Evolutionary conservation across 139 green algal species (phyloP).

Genomic region (Volvox africanus): DNA sequence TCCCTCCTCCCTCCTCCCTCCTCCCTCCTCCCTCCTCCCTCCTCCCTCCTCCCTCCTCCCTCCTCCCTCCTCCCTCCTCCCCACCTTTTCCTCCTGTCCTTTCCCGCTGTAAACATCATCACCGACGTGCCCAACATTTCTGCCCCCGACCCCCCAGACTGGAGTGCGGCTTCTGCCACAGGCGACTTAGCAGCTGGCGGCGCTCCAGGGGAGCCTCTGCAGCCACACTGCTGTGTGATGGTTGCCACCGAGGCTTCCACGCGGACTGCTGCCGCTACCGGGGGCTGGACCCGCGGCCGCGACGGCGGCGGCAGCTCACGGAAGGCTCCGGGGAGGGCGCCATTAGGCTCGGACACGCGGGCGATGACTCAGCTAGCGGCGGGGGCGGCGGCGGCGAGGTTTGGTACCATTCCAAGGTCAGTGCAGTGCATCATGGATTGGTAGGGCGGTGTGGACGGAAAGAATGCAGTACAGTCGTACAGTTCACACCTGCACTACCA

Average conservation of each 20-base stretch:
- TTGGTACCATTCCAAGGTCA: conserved; percentile 33
- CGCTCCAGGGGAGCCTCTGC: no score
- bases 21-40: not conserved
- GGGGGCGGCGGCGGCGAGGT: not conserved
- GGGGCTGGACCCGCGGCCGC: not conserved
- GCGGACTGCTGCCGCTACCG: conserved; percentile 25
- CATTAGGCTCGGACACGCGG: no score
- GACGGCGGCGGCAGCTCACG: not conserved
- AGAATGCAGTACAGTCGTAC: no score
- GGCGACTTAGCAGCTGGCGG: not conserved
- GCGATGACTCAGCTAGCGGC: not conserved
- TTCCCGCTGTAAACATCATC: not conserved
- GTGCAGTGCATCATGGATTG: no score
- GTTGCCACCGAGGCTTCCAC: conserved; percentile 45
- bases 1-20: not conserved
- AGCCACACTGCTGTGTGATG: conserved; percentile 10
- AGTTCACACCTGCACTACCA: no score
- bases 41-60: not conserved
- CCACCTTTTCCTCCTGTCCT: not conserved
- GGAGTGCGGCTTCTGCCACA: conserved; percentile 34
- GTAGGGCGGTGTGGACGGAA: no score
- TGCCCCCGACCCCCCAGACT: not conserved
- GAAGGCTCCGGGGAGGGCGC: not conserved
- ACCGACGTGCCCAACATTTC: no score
- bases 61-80: not conserved